phyloP scores from a whole-genome alignment of 75 land plant genomes.

The Larix kaempferi region DNA sequence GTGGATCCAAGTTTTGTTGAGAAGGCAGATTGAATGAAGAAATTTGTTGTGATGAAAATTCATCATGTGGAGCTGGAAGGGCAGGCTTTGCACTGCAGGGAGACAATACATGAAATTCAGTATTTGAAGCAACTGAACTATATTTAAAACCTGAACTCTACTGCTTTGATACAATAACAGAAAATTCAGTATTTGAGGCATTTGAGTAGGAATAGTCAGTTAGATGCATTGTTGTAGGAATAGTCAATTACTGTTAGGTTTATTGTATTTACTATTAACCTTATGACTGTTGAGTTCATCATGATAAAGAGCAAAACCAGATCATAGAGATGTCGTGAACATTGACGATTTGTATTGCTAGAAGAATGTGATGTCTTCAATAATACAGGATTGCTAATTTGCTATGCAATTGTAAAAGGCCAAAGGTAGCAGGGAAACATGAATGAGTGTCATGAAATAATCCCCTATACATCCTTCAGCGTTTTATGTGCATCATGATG shows the following conservation, averaged over 20 bases:
- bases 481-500: too few relatives aligned
- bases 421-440: too few relatives aligned
- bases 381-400: not conserved
- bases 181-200: too few relatives aligned
- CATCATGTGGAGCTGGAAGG: conserved; percentile 72
- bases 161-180: not conserved
- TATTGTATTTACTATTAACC: too few relatives aligned
- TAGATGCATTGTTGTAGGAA: too few relatives aligned
- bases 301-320: too few relatives aligned
- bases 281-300: too few relatives aligned
- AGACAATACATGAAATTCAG: conserved; percentile 3
- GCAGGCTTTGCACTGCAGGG: conserved; percentile 64
- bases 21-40: not conserved
- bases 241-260: too few relatives aligned
- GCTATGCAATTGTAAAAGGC: not conserved
- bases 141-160: not conserved
- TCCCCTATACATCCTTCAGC: too few relatives aligned
- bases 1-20: not conserved
- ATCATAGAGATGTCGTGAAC: not conserved
- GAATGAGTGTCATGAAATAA: not conserved
- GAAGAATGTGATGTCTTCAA: not conserved
- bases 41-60: conserved; percentile 26
- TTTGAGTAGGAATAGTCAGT: too few relatives aligned
- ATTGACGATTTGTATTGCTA: not conserved
- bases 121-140: conserved; percentile 2